Conservation (phyloP, 169 alveolate species). For the Plasmodium fragile region DNA sequence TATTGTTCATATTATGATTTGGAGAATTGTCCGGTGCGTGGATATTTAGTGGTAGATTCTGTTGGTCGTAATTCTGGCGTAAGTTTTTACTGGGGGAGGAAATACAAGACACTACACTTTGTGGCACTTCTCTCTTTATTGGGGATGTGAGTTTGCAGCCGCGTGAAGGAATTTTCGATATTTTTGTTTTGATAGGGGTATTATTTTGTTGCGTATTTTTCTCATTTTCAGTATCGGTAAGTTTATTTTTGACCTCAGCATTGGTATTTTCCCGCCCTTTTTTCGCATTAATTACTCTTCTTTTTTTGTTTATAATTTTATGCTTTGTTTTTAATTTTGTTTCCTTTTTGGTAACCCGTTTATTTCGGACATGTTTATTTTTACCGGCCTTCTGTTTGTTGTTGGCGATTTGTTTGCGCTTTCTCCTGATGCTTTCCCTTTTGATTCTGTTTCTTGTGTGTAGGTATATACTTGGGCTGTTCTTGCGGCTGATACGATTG, state of each 20-base stretch:
- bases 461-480: background rate
- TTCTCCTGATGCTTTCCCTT: background rate
- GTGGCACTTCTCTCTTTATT: background rate
- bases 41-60: background rate
- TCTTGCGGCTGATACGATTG: background rate
- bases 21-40: background rate
- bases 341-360: conserved; percentile 5
- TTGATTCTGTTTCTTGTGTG: background rate
- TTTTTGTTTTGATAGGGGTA: background rate
- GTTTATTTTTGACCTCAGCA: background rate
- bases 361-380: background rate
- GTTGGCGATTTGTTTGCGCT: background rate
- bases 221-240: background rate
- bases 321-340: conserved; percentile 22
- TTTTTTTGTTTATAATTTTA: background rate
- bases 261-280: background rate
- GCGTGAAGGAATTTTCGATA: background rate
- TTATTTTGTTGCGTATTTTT: conserved; percentile 2
- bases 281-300: background rate
- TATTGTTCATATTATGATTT: conserved; percentile 8
- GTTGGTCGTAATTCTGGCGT: background rate
- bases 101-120: background rate
- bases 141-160: background rate
- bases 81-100: background rate
- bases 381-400: background rate